Base-by-base conservation (phyloP, 1,284 basidiomycete species). In the Ustilago cynodontis region DNA sequence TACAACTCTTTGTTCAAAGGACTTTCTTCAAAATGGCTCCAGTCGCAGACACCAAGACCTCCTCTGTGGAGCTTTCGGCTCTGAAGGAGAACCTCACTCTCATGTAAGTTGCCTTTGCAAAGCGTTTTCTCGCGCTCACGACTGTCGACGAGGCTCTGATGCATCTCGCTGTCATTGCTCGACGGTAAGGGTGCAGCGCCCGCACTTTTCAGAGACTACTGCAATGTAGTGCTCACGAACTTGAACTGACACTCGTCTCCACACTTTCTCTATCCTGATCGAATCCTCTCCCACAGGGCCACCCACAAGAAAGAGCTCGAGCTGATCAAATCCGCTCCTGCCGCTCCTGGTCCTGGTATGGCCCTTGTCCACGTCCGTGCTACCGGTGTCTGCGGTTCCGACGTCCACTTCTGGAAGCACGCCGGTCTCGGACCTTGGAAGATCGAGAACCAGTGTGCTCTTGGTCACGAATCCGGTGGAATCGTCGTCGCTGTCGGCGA, bases 401-500 rank as follows among this genome's bases (percentile, higher is more conserved):
- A 88, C 73, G 88, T 88, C 1, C 88, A 89, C 77, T 89, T 89
- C 77, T 89, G 88, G 88, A 87, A 88, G 81, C 88, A 89, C 72
- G 88, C 73, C 41, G 80, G 77, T 33, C 70, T 80, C 4, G 82
- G 75, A 2, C 80, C 79, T 6, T 77, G 79, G 81, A 82, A 80
- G 72, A 82, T 85, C 53, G 76, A 73, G 18, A 51, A 78, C 37
- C 76, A 79, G 64, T 80, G 77, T 26, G 82, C 81, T 10, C 72
- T 82, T 20, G 83, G 83, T 28, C 83, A 85, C 74, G 83, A 85
- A 61, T 81, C 79, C 7, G 83, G 82, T 29, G 83, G 83, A 3
- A 73, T 80, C 52, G 83, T 85, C 28, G 60, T 85, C 22, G 82
- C 76, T 8, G 73, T 85, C 35, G 83, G 83, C 33, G 78, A 79